Evolutionary conservation across 257 asterid genomes (phyloP), one percentile per base, ranked within the genome.

Genomic region (Mentha longifolia): DNA sequence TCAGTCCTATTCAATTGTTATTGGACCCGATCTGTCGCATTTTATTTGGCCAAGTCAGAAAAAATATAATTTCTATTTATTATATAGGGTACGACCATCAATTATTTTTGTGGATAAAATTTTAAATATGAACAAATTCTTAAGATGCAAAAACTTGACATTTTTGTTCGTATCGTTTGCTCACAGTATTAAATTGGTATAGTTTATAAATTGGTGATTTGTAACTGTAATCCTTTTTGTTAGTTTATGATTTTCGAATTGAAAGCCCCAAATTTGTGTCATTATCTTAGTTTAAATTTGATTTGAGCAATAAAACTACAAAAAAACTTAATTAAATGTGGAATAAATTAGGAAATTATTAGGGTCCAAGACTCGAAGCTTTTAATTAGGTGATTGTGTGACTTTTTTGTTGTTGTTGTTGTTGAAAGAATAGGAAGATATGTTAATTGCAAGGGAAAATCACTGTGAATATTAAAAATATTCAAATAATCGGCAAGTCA

Each of bases 21-120:
- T 39, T 37, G 67, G 68, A 62, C 57, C 46, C 47, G 55, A 52
- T 67, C 76, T 76, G 78, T 65, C 76, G 46, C 46, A 45, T 65
- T 41, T 41, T 60, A 43, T 37, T 61, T 55, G 58, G 63, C 75
- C 16, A 25, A 63, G 72, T 69, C 75, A 52, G 78, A 19, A 5
- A 8, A 47, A 54, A 30, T n/a, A 54, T 75, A 61, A 17, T 12
- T 58, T 65, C 20, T 2, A 49, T 2, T 39, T 3, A 52, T 25
- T 45, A 43, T 43, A 42, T 16, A 63, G 7, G 7, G 47, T 37
- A 45, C 14, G 25, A 25, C 6, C 49, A 41, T 73, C 43, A 45
- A 73, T 52, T 64, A 57, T 41, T 68, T 60, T 45, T 58, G 41
- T 41, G 37, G 56, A 65, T 54, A 70, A 76, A 30, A 7, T 2